Evolutionary conservation across 176 grass and related monocot genomes (phyloP).

Genomic region (Oryza nivara): DNA sequence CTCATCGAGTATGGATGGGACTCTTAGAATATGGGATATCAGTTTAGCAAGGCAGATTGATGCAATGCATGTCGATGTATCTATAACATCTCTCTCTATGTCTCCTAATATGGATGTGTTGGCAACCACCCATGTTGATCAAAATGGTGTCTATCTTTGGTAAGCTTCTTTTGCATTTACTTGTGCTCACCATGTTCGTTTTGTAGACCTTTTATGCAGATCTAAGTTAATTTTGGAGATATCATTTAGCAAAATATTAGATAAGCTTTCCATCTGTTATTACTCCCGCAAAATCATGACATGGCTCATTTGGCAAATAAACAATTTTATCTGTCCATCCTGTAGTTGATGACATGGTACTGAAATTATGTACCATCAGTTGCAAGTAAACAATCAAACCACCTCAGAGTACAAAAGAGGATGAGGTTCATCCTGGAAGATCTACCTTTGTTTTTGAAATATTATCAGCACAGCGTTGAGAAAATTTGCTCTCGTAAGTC

Average conservation of each 20-base stretch:
- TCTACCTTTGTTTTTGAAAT: too few species aligned
- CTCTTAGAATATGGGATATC: conserved; percentile 93
- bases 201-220: background rate
- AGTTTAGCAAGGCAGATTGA: conserved; percentile 96
- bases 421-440: too few species aligned
- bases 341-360: background rate
- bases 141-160: conserved; percentile 99
- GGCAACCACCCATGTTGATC: conserved; percentile 95
- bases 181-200: conserved; percentile 2
- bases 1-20: conserved; percentile 96
- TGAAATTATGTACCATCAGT: conserved; percentile 5
- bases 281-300: conserved; percentile 15
- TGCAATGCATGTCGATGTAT: conserved; percentile 80
- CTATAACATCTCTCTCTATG: conserved; percentile 77
- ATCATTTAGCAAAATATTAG: conserved; percentile 24
- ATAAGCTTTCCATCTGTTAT: background rate
- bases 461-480: too few species aligned
- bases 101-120: conserved; percentile 95
- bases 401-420: background rate
- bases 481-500: too few species aligned
- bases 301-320: conserved; percentile 10
- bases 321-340: background rate
- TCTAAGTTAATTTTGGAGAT: background rate
- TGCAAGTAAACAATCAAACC: conserved; percentile 16
- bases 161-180: conserved; percentile 46